Percentiles rank a stretch among this genome's conserved stretches.
Evolutionary conservation across 257 asterid species (phyloP).

Genomic region (Verbascum thapsus): DNA sequence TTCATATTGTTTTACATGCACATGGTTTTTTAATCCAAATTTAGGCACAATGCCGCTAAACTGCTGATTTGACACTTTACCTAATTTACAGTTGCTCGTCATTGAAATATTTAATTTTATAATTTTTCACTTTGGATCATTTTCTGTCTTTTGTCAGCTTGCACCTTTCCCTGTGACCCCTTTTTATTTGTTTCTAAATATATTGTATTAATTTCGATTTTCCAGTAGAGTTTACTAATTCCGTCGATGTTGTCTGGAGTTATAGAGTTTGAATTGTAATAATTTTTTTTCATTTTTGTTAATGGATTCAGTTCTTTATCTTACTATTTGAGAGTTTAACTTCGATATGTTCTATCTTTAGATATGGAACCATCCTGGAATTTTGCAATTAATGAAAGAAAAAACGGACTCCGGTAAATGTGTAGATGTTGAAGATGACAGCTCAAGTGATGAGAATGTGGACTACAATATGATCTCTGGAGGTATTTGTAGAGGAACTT

Average conservation of each 20-base stretch:
- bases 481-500: constrained; percentile 48
- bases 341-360: constrained; percentile 37
- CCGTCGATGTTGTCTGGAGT: not conserved
- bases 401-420: constrained; percentile 61
- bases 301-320: not conserved
- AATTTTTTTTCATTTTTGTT: constrained; percentile 1
- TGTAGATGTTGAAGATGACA: constrained; percentile 81
- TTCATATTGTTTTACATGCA: constrained; percentile 16
- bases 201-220: not conserved
- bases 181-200: constrained; percentile 9
- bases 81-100: not conserved
- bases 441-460: constrained; percentile 85
- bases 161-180: not conserved
- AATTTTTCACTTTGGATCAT: not conserved
- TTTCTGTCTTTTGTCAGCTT: constrained; percentile 8
- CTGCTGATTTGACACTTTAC: not conserved
- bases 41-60: not conserved
- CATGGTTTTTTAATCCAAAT: constrained; percentile 6
- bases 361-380: constrained; percentile 99
- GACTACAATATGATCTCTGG: constrained; percentile 74
- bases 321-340: constrained; percentile 9
- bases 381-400: constrained; percentile 82
- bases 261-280: constrained; percentile 5
- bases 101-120: not conserved
- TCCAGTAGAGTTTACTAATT: too few species aligned